These are phyloP conservation scores for Staphylotrichum tortipilum DNA, from an alignment of 495 filamentous ascomycete species.

Conservation along the genomic window DNA sequence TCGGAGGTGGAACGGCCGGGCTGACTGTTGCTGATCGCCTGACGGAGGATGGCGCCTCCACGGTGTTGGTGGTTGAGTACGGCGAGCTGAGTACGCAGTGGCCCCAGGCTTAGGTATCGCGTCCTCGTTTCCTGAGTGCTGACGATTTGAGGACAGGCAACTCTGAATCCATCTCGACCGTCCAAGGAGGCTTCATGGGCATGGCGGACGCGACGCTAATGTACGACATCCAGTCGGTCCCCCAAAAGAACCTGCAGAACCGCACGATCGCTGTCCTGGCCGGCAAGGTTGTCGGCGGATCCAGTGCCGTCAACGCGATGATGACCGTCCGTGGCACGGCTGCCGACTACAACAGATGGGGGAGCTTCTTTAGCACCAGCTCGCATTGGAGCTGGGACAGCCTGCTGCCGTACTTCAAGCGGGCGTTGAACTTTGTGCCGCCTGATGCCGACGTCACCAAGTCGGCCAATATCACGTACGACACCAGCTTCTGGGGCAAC, in stretches of 20 bases:
- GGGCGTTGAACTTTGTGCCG: slow-evolving; percentile 34
- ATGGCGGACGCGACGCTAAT: slow-evolving; percentile 13
- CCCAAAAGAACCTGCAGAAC: slow-evolving; percentile 28
- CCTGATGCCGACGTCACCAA: slow-evolving; percentile 25
- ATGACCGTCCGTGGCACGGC: slow-evolving; percentile 38
- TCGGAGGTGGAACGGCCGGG: slow-evolving; percentile 83
- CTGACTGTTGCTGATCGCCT: slow-evolving; percentile 68
- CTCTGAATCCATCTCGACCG: slow-evolving; percentile 17
- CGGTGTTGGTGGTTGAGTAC: slow-evolving; percentile 46
- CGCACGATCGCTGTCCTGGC: slow-evolving; percentile 30
- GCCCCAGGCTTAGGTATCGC: no score
- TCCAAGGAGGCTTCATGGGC: slow-evolving; percentile 23
- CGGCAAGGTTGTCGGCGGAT: slow-evolving; percentile 51
- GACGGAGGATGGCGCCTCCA: slow-evolving; percentile 34
- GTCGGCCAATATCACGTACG: slow-evolving; percentile 33
- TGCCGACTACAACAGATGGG: slow-evolving; percentile 42
- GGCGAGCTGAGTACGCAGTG: slow-evolving; percentile 17
- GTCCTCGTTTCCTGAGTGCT: no score
- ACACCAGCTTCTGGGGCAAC: slow-evolving; percentile 36
- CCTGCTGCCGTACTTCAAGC: slow-evolving; percentile 40
- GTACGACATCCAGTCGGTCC: slow-evolving; percentile 37
- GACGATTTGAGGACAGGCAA: slow-evolving; percentile 10
- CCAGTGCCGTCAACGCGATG: slow-evolving; percentile 48
- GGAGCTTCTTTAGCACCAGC: slow-evolving; percentile 28
- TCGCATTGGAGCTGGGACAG: slow-evolving; percentile 39